phyloP scores from a whole-genome alignment of 2,329 filamentous ascomycete species.

The Colletotrichum tabaci region DNA sequence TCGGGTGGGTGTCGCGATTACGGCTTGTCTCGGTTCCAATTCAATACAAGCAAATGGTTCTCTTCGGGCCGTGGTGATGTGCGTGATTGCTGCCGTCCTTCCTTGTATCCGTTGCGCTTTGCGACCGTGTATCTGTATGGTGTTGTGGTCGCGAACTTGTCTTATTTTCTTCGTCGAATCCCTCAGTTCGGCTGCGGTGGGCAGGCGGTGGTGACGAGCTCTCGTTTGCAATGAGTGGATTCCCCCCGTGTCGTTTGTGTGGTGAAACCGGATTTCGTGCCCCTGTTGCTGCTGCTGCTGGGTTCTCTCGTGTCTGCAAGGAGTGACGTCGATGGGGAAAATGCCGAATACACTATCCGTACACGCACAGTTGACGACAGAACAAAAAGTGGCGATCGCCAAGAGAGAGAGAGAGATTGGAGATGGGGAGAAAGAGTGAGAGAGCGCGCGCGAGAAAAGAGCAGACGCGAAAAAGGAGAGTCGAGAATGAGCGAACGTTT shows the following conservation, averaged over 20 bases:
- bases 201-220: conserved; percentile 8
- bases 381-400: conserved; percentile 23
- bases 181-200: conserved; percentile 11
- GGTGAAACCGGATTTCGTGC: conserved; percentile 34
- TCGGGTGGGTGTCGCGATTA: background rate
- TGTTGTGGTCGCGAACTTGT: conserved; percentile 7
- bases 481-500: conserved; percentile 18
- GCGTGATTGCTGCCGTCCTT: background rate
- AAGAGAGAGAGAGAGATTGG: background rate
- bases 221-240: conserved; percentile 33
- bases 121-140: background rate
- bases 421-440: background rate
- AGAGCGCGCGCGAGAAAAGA: no score
- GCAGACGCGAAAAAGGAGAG: conserved; percentile 2
- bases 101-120: background rate
- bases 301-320: conserved; percentile 31
- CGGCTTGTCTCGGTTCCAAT: background rate
- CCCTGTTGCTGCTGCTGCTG: conserved; percentile 36
- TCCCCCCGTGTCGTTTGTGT: conserved; percentile 37
- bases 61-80: conserved; percentile 2
- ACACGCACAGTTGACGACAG: background rate
- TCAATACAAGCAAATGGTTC: background rate
- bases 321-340: conserved; percentile 26
- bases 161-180: conserved; percentile 13
- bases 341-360: background rate